Percentiles rank a stretch among this genome's conserved stretches.
These are phyloP conservation scores for Berberis vulgaris DNA, from an alignment of 164 flowering plant genomes.

Conservation along the genomic window DNA sequence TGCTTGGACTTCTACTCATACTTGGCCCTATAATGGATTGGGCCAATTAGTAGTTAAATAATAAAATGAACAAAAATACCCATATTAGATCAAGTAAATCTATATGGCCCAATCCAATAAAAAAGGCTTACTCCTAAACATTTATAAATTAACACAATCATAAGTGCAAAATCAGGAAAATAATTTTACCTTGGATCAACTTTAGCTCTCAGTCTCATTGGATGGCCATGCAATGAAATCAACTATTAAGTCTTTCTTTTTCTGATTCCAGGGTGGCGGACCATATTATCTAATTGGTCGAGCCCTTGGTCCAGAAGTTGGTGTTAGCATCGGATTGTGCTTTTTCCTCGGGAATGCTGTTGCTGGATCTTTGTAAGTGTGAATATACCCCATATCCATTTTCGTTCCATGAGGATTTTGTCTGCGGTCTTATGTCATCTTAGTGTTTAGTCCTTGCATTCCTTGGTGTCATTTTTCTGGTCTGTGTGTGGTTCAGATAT, in stretches of 20 bases:
- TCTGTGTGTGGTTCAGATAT: slow-evolving; percentile 46
- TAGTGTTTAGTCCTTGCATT: neutral
- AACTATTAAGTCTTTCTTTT: neutral
- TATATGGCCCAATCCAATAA: too few species aligned
- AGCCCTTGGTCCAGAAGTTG: slow-evolving; percentile 99
- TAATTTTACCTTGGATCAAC: too few species aligned
- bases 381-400: neutral
- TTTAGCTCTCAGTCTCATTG: too few species aligned
- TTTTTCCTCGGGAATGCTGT: slow-evolving; percentile 99
- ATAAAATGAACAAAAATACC: too few species aligned
- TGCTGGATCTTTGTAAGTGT: slow-evolving; percentile 94
- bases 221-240: neutral
- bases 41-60: too few species aligned
- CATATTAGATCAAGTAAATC: too few species aligned
- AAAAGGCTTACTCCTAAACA: too few species aligned
- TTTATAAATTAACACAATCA: too few species aligned
- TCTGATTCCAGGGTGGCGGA: slow-evolving; percentile 83
- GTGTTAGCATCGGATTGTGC: slow-evolving; percentile 97
- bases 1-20: too few species aligned
- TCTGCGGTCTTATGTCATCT: neutral
- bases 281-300: slow-evolving; percentile 99
- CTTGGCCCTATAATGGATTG: too few species aligned
- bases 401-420: neutral
- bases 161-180: too few species aligned
- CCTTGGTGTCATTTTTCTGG: neutral